A percentile compares a stretch with the other conserved stretches of the same genome.
phyloP scores from a whole-genome alignment of 768 basidiomycete genomes.

The Mycena sanguinolenta region DNA sequence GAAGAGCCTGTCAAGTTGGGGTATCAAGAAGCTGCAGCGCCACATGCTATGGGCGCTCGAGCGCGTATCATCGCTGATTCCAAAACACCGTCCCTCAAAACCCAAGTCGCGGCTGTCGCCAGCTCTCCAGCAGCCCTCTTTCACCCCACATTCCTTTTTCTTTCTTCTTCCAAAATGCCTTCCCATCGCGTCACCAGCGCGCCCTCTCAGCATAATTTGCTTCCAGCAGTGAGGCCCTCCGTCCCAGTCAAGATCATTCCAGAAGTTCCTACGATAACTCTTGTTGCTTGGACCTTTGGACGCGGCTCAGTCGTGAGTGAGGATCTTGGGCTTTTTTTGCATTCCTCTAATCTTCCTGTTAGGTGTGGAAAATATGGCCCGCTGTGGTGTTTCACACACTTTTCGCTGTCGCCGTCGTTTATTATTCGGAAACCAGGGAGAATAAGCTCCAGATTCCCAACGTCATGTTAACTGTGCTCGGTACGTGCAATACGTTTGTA shows the following conservation, averaged over 20 bases:
- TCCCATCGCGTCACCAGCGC: neutral
- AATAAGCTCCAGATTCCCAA: constrained; percentile 62
- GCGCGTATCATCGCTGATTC: constrained; percentile 21
- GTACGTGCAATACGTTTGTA: constrained; percentile 47
- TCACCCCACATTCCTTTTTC: constrained; percentile 28
- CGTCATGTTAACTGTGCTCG: constrained; percentile 73
- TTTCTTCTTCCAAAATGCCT: constrained; percentile 21
- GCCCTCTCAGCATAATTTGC: constrained; percentile 13
- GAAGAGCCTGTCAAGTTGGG: neutral
- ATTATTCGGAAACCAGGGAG: constrained; percentile 36
- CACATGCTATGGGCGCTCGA: constrained; percentile 10
- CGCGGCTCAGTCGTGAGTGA: constrained; percentile 57
- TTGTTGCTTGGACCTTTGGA: constrained; percentile 56
- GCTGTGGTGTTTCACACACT: constrained; percentile 72
- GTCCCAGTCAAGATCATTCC: constrained; percentile 31
- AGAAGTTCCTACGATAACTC: constrained; percentile 33
- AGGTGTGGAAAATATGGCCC: constrained; percentile 78
- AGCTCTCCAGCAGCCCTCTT: neutral
- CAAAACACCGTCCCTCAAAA: constrained; percentile 21
- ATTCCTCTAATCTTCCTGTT: neutral
- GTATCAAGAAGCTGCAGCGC: neutral
- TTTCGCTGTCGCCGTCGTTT: constrained; percentile 59
- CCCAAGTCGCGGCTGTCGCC: neutral
- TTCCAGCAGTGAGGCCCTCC: constrained; percentile 33
- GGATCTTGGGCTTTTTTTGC: neutral